Percentiles rank a stretch among this genome's conserved stretches.
Evolutionary conservation across 2,329 filamentous ascomycete species (phyloP).

Genomic region (Cladophialophora immunda): DNA sequence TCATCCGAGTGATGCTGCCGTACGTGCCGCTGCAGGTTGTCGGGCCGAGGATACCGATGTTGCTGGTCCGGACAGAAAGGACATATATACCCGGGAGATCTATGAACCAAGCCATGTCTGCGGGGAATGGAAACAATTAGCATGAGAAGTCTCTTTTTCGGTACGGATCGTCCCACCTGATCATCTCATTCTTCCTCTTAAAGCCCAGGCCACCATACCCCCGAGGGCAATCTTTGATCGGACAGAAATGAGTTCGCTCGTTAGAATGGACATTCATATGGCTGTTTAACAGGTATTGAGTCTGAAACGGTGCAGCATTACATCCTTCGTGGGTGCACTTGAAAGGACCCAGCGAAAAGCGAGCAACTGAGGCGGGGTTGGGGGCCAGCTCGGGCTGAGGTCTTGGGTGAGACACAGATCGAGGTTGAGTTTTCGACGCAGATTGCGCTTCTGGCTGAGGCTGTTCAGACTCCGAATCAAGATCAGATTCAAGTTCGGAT

Average conservation of each 20-base stretch:
- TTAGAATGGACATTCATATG: constrained; percentile 70
- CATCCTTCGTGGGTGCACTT: constrained; percentile 66
- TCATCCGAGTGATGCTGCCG: constrained; percentile 90
- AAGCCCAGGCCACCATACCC: constrained; percentile 71
- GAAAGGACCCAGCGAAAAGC: constrained; percentile 48
- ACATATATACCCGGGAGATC: constrained; percentile 93
- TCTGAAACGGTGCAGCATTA: constrained; percentile 67
- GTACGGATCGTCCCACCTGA: constrained; percentile 44
- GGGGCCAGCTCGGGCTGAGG: not conserved
- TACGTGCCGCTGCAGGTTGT: constrained; percentile 95
- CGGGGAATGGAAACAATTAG: constrained; percentile 34
- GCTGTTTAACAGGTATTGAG: constrained; percentile 70
- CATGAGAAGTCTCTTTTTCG: not conserved
- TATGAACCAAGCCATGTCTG: constrained; percentile 84
- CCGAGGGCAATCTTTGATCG: constrained; percentile 65
- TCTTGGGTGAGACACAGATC: not conserved
- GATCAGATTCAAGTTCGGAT: not conserved
- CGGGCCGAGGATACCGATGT: constrained; percentile 92
- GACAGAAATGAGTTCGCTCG: constrained; percentile 70
- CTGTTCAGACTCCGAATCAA: not conserved
- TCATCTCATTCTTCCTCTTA: constrained; percentile 76
- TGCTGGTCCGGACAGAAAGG: constrained; percentile 94
- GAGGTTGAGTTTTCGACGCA: not conserved
- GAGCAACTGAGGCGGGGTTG: not conserved
- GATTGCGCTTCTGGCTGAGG: not conserved